Evolutionary conservation across 495 filamentous ascomycete genomes (phyloP).

Genomic region (Friedmanniomyces simplex): DNA sequence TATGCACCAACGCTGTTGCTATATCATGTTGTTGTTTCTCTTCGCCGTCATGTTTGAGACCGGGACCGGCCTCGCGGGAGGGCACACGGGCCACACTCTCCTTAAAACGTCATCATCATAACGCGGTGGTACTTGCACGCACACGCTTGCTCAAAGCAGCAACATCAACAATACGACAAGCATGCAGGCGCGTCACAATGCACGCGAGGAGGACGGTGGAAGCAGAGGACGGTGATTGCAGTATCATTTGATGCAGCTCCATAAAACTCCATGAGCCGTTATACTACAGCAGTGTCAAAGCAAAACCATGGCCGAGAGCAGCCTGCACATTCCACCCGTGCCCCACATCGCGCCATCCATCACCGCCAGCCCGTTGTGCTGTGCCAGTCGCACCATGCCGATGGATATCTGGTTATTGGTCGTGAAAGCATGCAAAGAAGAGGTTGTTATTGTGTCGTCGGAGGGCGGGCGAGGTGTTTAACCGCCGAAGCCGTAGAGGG

Average conservation of each 20-base stretch:
- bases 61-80: too few relatives aligned
- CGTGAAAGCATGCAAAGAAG: slow-evolving; percentile 17
- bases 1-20: too few relatives aligned
- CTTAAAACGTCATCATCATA: slow-evolving; percentile 3
- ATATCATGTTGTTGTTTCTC: too few relatives aligned
- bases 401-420: slow-evolving; percentile 18
- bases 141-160: not conserved
- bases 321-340: slow-evolving; percentile 9
- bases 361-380: slow-evolving; percentile 4
- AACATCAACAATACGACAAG: not conserved
- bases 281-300: slow-evolving; percentile 18
- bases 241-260: slow-evolving; percentile 20
- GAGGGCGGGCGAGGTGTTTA: slow-evolving; percentile 41
- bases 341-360: slow-evolving; percentile 15
- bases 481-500: slow-evolving; percentile 85
- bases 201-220: not conserved
- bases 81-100: not conserved
- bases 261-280: slow-evolving; percentile 23
- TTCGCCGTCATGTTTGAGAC: too few relatives aligned
- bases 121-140: slow-evolving; percentile 13
- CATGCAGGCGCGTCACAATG: not conserved
- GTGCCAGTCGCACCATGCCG: slow-evolving; percentile 15
- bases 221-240: slow-evolving; percentile 6
- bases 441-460: too few relatives aligned
- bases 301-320: slow-evolving; percentile 17